Evolutionary conservation across 805 yeast genomes (phyloP), one percentile per base, ranked within the genome.

Genomic region (Suhomyces vadensis): DNA sequence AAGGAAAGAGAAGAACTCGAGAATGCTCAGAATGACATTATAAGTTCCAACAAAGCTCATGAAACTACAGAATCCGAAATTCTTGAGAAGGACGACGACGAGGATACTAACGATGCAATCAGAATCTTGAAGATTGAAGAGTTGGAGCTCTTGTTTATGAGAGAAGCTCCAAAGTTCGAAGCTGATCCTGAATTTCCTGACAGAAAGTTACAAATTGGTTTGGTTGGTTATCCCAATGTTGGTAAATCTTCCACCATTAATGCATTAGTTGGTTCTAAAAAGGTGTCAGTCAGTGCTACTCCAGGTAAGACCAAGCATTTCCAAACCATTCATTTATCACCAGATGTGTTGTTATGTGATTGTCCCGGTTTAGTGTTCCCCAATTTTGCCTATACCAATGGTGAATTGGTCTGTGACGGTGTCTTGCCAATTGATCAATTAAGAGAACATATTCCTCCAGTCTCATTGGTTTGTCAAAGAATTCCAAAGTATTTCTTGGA

Each of bases 311-410:
- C 99, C 10, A 94, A 94, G 64, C 99, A 94, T 75, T 94, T 94
- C 77, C 99, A 94, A 73, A 94, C 99, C 1, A 91, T 94, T 49
- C 79, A 81, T 60, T 75, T 94, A 36, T 81, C 96, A 1, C 87
- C 85, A 41, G 77, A 85, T 27, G 94, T 94, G 2, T 76, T 90
- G 53, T 74, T 94, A 42, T 94, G 98, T 69, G 99, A 94, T 75
- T 94, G 99, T 74, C 99, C 99, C 2, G 99, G 99, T 78, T 75
- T 94, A 49, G 99, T 94, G 13, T 94, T 94, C 74, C 99, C 99
- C 19, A 94, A 92, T 59, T 94, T 94, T 63, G 98, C 98, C 5
- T 87, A 87, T 62, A 87, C 97, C 19, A 91, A 90, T 59, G 98
- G 95, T 55, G 99, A 94, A 57, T 77, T 94, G 58, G 99, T 94